Base-by-base conservation (phyloP, 1,284 basidiomycete species). In the Cronartium ribicola region DNA sequence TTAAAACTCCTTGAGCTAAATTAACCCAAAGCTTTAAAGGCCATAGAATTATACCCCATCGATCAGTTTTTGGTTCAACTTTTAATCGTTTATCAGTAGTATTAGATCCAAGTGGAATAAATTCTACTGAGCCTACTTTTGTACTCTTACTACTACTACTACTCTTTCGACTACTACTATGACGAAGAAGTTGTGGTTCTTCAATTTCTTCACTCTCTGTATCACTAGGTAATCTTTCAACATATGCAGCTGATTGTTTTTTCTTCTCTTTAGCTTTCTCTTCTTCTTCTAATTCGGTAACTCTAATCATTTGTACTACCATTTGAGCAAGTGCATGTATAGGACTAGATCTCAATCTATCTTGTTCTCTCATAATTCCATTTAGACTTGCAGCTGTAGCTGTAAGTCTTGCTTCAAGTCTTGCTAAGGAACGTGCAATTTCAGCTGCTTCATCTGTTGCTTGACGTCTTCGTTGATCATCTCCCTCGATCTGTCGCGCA, bases 251-350 rank as follows among this genome's bases (percentile, higher is more conserved):
- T 22, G 29, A 22, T 20, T 55, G n/a, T n/a, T 55, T 5, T 6
- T 20, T 20, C 51, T 22, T 17, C n/a, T 55, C 29, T 22, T 55
- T 22, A 11, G 29, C 7, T n/a, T 55, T 55, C 3, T 17, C 4
- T 55, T 55, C 51, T 2, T 7, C 5, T 8, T 62, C 40, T 8
- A 22, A 4, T 55, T 55, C n/a, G 29, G 51, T 20, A 55, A 55
- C 51, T 5, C n/a, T 55, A 22, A n/a, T 55, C 51, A 55, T 46
- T 55, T 55, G 51, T 6, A 55, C 29, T 17, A 55, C 29, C 51
- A 55, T 55, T 22, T 55, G 51, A 55, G 51, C 51, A n/a, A 55
- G n/a, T 22, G 51, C 29, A 55, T 55, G 51, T 20, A 55, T 55
- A 17, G 51, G 51, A 55, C 29, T 55, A 4, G 51, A 55, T 55